phyloP scores from a whole-genome alignment of 1,284 basidiomycete genomes.

The Sanghuangporus weigelae region DNA sequence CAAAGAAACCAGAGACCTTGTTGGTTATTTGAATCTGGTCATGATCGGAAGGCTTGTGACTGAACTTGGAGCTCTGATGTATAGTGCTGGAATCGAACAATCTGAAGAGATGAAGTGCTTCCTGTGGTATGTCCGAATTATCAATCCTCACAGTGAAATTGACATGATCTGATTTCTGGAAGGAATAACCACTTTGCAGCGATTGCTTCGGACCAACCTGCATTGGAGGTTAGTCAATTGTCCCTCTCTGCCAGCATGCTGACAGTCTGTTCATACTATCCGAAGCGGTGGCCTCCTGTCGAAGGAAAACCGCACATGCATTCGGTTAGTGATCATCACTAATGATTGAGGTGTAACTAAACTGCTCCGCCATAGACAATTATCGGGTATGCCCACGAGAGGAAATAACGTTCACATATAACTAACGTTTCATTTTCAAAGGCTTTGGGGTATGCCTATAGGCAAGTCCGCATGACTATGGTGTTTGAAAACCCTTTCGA shows the following conservation, averaged over 20 bases:
- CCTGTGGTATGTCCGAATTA: constrained; percentile 43
- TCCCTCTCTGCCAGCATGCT: constrained; percentile 1
- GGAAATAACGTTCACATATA: background rate
- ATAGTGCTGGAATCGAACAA: constrained; percentile 63
- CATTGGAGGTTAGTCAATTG: constrained; percentile 51
- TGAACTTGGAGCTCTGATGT: background rate
- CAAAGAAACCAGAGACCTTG: constrained; percentile 44
- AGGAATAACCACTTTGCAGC: constrained; percentile 80
- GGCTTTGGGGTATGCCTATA: constrained; percentile 69
- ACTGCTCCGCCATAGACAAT: constrained; percentile 40
- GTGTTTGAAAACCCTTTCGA: background rate
- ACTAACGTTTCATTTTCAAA: constrained; percentile 21
- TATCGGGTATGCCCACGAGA: constrained; percentile 38
- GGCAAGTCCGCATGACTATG: constrained; percentile 30
- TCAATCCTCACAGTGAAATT: background rate
- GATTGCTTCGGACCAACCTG: constrained; percentile 68
- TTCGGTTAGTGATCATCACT: constrained; percentile 36
- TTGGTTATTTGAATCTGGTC: constrained; percentile 27
- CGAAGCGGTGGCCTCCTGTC: constrained; percentile 53
- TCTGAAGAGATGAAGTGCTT: constrained; percentile 68
- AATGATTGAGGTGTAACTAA: background rate
- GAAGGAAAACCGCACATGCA: constrained; percentile 45
- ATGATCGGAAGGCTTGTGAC: background rate
- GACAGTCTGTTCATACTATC: background rate
- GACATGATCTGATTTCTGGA: background rate